phyloP scores from a whole-genome alignment of 805 yeast species.

The Starmerella asiatica region DNA sequence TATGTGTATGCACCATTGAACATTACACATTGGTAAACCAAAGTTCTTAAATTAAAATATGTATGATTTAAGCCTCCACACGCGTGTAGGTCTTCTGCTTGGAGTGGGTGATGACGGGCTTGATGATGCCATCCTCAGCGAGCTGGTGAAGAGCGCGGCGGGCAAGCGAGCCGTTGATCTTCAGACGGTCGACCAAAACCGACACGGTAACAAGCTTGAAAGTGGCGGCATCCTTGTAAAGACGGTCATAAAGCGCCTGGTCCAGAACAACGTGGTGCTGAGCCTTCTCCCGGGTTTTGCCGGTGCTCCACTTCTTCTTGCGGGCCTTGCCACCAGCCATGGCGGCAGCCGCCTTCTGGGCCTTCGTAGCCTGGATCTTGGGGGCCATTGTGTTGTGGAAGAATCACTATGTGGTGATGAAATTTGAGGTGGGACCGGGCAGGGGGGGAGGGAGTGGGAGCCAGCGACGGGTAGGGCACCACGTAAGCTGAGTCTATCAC shows the following conservation, averaged over 20 bases:
- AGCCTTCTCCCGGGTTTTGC: constrained; percentile 99
- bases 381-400: constrained; percentile 71
- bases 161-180: constrained; percentile 98
- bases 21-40: background rate
- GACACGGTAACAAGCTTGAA: constrained; percentile 97
- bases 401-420: constrained; percentile 5
- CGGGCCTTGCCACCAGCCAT: constrained; percentile 99
- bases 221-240: constrained; percentile 97
- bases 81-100: constrained; percentile 85
- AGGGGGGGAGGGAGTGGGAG: constrained; percentile 5
- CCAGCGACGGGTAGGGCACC: constrained; percentile 1
- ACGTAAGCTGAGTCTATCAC: constrained; percentile 12
- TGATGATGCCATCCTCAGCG: constrained; percentile 88
- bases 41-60: constrained; percentile 6
- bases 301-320: constrained; percentile 99
- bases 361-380: constrained; percentile 97
- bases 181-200: constrained; percentile 96
- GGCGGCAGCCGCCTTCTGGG: constrained; percentile 99
- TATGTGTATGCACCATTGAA: background rate
- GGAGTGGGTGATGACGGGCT: constrained; percentile 87
- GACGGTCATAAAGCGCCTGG: constrained; percentile 98
- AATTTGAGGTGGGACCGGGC: constrained; percentile 6
- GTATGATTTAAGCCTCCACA: constrained; percentile 20
- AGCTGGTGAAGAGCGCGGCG: constrained; percentile 95
- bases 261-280: constrained; percentile 94